A percentile compares a stretch with the other conserved stretches of the same genome.
phyloP scores from a whole-genome alignment of 2,329 filamentous ascomycete species.

The Xylariaceae sp. region DNA sequence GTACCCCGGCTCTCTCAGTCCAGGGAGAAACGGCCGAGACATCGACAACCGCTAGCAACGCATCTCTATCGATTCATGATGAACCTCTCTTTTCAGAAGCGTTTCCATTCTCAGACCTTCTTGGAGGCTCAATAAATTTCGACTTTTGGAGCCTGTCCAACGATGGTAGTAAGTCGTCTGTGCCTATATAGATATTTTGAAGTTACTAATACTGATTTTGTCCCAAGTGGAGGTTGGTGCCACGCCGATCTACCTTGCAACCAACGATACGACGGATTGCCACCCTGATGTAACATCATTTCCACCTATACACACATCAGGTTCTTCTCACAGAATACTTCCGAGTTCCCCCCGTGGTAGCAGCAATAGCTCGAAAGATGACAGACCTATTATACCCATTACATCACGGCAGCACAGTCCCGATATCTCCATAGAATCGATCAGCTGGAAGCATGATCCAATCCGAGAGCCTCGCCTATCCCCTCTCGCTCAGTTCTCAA shows the following conservation, averaged over 20 bases:
- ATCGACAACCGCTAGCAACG: neutral
- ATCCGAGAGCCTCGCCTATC: neutral
- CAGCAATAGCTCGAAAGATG: neutral
- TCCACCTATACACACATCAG: neutral
- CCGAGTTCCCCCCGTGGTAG: neutral
- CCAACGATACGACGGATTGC: neutral
- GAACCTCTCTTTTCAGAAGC: neutral
- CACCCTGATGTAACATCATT: neutral
- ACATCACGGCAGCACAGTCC: neutral
- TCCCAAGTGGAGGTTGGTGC: constrained; percentile 3
- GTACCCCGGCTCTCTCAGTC: neutral
- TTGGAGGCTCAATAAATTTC: constrained; percentile 3
- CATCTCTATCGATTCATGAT: neutral
- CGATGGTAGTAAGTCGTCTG: constrained; percentile 5
- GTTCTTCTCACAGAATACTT: neutral
- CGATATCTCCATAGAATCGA: neutral
- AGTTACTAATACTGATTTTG: neutral
- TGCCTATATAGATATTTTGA: neutral
- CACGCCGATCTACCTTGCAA: constrained; percentile 1
- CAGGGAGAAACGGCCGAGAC: neutral
- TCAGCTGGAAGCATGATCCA: neutral
- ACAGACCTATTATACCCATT: neutral
- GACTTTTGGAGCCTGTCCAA: constrained; percentile 10
- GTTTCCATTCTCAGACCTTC: constrained; percentile 5
- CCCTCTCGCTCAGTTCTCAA: neutral